Evolutionary conservation across 805 yeast genomes (phyloP), one percentile per base, ranked within the genome.

Genomic region (Metschnikowia hibisci): DNA sequence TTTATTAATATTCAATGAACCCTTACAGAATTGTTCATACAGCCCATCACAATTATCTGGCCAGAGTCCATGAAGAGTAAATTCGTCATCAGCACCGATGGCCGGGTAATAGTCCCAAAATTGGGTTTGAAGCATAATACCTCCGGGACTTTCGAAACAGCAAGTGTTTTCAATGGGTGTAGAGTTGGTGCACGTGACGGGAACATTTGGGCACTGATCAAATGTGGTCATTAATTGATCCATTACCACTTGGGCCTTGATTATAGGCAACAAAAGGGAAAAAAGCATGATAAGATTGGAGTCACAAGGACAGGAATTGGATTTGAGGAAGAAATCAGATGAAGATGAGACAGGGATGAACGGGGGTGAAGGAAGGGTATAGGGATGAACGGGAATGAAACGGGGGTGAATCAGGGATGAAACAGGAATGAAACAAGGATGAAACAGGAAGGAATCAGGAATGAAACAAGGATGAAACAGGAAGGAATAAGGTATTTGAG

Each of bases 81-180:
- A 70, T 7, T 62, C 54, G 32, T 66, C 61, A 30, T 55, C 55
- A 18, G 62, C 41, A 18, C 72, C 71, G 48, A 63, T 54, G 11
- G 65, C 55, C 1, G 65, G 61, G 34, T 58, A 52, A 48, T 60
- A 64, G 53, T 64, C 67, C 69, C 74, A 69, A 47, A 69, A 70
- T 50, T 70, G 75, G 7, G 75, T 65, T 43, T 61, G 69, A 50
- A 69, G 57, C 45, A 70, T 53, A 15, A 68, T 57, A 1, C 75
- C 75, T 8, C 65, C 63, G 11, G 70, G 69, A 28, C 57, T 51
- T 43, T 70, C 75, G 48, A 69, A 70, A 43, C 74, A 70, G 45
- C 75, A 70, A 4, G 60, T 58, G 60, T 87, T 81, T 0, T 61
- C 66, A 2, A 78, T 69, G 2, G 67, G 71, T 0, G 64, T 74